Evolutionary conservation across 106 monocot genomes (phyloP).

Genomic region (Dendrobium officinale): DNA sequence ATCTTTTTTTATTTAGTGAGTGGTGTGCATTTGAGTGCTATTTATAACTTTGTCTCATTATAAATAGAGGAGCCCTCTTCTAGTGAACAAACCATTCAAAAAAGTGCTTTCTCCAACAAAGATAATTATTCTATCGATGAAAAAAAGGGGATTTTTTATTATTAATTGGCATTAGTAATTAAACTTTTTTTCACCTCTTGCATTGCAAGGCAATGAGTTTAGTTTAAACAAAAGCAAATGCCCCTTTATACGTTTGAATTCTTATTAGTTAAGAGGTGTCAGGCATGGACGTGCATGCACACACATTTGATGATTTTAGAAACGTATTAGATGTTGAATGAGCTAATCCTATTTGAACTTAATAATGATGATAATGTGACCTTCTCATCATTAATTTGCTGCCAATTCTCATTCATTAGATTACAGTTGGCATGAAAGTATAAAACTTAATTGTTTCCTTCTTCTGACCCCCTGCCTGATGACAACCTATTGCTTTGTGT

Average conservation of each 20-base stretch:
- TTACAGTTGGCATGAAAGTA: not conserved
- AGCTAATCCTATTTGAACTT: not conserved
- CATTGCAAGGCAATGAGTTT: not conserved
- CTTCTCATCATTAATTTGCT: not conserved
- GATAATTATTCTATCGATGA: not conserved
- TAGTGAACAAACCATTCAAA: too few relatives aligned
- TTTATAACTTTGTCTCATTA: not conserved
- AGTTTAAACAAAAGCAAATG: not conserved
- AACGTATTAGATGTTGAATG: not conserved
- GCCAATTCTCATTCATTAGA: not conserved
- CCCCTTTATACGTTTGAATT: not conserved
- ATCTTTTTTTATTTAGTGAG: not conserved
- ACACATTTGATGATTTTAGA: not conserved
- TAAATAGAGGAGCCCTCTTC: not conserved
- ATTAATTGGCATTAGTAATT: not conserved
- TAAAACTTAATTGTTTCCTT: not conserved
- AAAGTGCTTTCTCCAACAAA: not conserved
- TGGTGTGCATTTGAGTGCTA: not conserved
- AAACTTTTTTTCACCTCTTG: not conserved
- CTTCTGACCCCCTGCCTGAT: not conserved
- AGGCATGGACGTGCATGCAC: not conserved
- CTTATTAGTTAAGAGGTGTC: not conserved
- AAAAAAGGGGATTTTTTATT: not conserved
- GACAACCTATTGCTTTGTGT: not conserved
- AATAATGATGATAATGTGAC: not conserved